Percentiles rank a stretch among this genome's conserved stretches.
phyloP scores from a whole-genome alignment of 805 yeast genomes.

The Pichia rugopelliculosa region DNA sequence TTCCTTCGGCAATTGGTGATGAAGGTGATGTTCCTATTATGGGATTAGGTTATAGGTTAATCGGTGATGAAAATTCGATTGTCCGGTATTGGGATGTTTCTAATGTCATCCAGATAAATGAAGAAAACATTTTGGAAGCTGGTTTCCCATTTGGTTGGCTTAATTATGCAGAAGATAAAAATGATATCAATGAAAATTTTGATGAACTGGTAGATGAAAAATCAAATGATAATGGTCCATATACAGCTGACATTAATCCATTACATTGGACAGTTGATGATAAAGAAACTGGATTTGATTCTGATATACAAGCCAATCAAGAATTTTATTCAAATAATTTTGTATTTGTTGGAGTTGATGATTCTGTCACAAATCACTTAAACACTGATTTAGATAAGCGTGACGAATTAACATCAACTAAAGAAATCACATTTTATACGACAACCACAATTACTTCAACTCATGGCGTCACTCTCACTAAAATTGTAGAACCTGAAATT shows the following conservation, averaged over 20 bases:
- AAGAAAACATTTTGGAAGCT: slow-evolving; percentile 20
- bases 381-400: background rate
- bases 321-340: slow-evolving; percentile 22
- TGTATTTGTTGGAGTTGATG: slow-evolving; percentile 24
- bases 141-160: slow-evolving; percentile 26
- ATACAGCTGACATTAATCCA: no score
- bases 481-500: background rate
- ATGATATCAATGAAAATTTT: slow-evolving; percentile 19
- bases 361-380: slow-evolving; percentile 8
- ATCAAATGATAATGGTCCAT: background rate
- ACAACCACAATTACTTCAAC: slow-evolving; percentile 13
- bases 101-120: slow-evolving; percentile 15
- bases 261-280: no score
- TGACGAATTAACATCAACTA: slow-evolving; percentile 1
- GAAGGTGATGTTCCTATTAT: background rate
- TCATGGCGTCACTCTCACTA: background rate
- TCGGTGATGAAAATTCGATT: slow-evolving; percentile 7
- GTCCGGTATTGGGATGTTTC: slow-evolving; percentile 1
- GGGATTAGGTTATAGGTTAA: slow-evolving; percentile 13
- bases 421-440: slow-evolving; percentile 6
- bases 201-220: slow-evolving; percentile 1
- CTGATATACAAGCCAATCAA: slow-evolving; percentile 6
- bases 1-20: slow-evolving; percentile 14
- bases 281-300: slow-evolving; percentile 13
- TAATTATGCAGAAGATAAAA: slow-evolving; percentile 14